Evolutionary conservation across 495 filamentous ascomycete species (phyloP).

Genomic region (Neurospora cerealis): DNA sequence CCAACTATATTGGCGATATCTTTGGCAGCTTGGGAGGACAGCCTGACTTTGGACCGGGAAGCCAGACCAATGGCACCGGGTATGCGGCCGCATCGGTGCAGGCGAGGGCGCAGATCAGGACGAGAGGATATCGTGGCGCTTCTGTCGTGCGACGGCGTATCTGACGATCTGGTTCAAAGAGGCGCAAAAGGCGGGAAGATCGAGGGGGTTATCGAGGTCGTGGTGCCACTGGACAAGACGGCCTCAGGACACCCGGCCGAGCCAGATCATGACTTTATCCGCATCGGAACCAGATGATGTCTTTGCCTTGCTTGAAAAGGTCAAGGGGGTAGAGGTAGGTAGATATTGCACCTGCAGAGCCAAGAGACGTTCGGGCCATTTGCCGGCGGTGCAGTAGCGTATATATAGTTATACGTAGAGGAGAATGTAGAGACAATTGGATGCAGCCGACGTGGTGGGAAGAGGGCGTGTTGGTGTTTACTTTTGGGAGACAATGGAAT

Average conservation of each 20-base stretch:
- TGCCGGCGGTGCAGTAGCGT: neutral
- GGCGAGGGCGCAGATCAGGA: neutral
- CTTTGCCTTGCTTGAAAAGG: no score
- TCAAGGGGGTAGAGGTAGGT: neutral
- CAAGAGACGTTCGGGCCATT: neutral
- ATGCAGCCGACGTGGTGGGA: neutral
- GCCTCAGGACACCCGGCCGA: neutral
- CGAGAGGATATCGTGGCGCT: neutral
- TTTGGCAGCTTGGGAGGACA: slow-evolving; percentile 55
- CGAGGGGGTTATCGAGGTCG: neutral
- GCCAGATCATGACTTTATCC: neutral
- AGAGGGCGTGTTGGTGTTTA: neutral
- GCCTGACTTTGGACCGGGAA: slow-evolving; percentile 57
- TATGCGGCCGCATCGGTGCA: neutral
- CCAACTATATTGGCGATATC: slow-evolving; percentile 66
- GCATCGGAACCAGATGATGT: neutral
- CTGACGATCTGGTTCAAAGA: neutral
- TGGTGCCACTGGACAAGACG: neutral
- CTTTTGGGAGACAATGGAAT: neutral
- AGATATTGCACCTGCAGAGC: neutral
- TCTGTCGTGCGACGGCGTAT: neutral
- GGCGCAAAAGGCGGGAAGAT: neutral
- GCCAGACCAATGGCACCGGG: slow-evolving; percentile 16
- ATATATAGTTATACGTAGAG: neutral
- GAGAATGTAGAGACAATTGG: neutral